These are phyloP conservation scores for Suhomyces kilbournensis DNA, from an alignment of 805 yeast genomes.

Conservation along the genomic window DNA sequence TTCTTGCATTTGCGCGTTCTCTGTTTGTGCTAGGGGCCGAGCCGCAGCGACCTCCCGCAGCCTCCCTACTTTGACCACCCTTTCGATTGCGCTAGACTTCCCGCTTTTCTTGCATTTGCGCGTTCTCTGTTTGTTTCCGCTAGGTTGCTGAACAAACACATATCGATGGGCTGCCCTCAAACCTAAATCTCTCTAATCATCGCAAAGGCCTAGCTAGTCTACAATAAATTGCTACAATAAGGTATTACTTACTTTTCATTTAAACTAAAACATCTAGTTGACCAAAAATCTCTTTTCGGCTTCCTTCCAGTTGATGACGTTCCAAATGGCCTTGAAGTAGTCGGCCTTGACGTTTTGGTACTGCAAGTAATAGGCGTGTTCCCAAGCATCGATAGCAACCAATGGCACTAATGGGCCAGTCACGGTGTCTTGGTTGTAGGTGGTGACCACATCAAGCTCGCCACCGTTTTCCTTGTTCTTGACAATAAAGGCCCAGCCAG, in stretches of 20 bases:
- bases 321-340: slow-evolving; percentile 93
- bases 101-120: background rate
- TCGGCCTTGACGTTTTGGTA: slow-evolving; percentile 89
- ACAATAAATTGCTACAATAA: background rate
- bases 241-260: background rate
- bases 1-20: background rate
- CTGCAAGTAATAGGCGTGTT: slow-evolving; percentile 92
- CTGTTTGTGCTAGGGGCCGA: background rate
- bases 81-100: too few species aligned
- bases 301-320: slow-evolving; percentile 89
- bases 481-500: slow-evolving; percentile 93
- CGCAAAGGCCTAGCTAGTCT: background rate
- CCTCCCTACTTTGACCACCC: background rate
- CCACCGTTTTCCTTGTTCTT: slow-evolving; percentile 70
- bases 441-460: slow-evolving; percentile 74
- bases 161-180: too few species aligned
- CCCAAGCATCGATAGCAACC: slow-evolving; percentile 94
- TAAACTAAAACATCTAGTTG: slow-evolving; percentile 1
- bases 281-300: slow-evolving; percentile 64
- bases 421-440: slow-evolving; percentile 84
- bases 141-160: background rate
- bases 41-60: background rate
- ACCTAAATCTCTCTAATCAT: background rate
- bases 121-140: background rate
- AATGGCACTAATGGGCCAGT: slow-evolving; percentile 67